phyloP scores from a whole-genome alignment of 257 asterid species.

The Nicotiana attenuata region DNA sequence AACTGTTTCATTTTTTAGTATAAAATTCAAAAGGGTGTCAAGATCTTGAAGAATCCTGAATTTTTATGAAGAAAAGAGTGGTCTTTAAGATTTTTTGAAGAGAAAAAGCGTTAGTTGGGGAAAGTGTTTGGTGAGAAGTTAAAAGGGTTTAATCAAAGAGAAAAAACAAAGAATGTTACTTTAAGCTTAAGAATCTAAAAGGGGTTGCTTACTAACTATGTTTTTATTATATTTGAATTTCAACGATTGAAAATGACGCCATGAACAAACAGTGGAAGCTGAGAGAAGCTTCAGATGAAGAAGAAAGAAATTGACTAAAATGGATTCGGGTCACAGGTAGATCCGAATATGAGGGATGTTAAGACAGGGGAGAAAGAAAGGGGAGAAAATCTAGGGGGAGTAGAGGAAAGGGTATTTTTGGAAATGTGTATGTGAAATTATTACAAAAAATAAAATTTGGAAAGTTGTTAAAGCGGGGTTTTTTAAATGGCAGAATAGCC shows the following conservation, averaged over 20 bases:
- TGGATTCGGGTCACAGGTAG: not conserved
- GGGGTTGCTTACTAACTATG: conserved; percentile 10
- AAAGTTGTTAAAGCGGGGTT: not conserved
- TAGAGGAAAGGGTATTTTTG: not conserved
- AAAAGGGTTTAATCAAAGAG: not conserved
- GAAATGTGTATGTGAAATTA: not conserved
- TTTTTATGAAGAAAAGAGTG: not conserved
- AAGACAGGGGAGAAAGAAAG: not conserved
- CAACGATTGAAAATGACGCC: conserved; percentile 4
- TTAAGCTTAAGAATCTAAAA: not conserved
- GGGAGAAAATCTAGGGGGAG: not conserved
- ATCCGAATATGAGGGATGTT: not conserved
- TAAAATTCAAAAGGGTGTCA: not conserved
- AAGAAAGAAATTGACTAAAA: not conserved
- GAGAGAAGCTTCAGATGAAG: not conserved
- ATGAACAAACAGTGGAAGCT: not conserved
- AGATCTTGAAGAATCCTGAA: conserved; percentile 6
- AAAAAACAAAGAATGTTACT: not conserved
- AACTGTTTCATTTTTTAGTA: conserved; percentile 55
- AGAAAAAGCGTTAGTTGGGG: not conserved
- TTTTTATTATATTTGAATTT: not conserved
- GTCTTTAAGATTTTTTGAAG: not conserved
- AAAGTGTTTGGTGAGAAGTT: conserved; percentile 11
- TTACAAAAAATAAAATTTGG: not conserved
- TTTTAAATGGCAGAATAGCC: too few species aligned